Evolutionary conservation across 805 yeast genomes (phyloP).

Genomic region (Saccharomycopsis selenospora): DNA sequence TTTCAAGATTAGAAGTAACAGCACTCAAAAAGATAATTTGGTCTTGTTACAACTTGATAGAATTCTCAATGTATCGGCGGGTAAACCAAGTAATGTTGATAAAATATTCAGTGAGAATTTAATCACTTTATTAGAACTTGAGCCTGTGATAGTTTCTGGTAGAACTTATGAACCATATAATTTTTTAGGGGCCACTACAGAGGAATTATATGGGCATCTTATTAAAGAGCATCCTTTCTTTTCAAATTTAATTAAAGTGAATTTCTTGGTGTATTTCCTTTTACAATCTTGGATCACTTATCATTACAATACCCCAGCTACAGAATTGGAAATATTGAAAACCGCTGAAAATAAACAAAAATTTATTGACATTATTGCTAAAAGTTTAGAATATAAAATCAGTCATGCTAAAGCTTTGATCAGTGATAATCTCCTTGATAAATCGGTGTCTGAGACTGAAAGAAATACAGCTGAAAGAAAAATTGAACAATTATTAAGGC

Average conservation of each 20-base stretch:
- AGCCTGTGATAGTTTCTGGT: background rate
- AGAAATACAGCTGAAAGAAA: background rate
- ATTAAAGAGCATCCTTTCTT: too few species aligned
- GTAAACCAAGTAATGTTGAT: background rate
- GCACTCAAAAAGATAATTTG: background rate
- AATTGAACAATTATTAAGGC: background rate
- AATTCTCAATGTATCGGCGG: background rate
- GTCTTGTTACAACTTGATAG: background rate
- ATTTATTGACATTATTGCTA: background rate
- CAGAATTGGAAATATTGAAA: too few species aligned
- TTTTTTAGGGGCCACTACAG: too few species aligned
- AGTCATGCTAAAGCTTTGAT: background rate
- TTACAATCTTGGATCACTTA: background rate
- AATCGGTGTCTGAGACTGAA: background rate
- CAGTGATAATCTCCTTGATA: background rate
- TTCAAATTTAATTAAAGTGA: too few species aligned
- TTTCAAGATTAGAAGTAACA: background rate
- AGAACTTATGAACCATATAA: too few species aligned
- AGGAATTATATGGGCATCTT: too few species aligned
- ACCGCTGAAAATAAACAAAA: background rate
- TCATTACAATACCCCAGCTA: background rate
- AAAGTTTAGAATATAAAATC: background rate
- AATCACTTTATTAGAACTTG: background rate
- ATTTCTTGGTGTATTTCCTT: background rate
- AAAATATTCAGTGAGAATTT: background rate